These are phyloP conservation scores for Begonia masoniana DNA, from an alignment of 306 rosid species.

Conservation along the genomic window DNA sequence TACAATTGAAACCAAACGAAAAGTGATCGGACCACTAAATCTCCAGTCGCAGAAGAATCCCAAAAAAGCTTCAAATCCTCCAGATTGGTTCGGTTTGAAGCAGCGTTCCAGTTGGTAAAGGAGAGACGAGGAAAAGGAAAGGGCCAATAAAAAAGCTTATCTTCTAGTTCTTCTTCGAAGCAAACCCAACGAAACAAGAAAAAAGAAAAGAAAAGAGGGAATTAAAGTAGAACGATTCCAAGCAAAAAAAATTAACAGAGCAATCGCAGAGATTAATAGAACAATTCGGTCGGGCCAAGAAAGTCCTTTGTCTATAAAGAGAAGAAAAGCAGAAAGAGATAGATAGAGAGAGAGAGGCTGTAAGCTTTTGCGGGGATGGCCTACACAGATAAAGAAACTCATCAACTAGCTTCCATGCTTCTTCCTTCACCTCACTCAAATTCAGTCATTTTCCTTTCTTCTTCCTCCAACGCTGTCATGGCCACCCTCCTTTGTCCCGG, in stretches of 20 bases:
- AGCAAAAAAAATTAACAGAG: neutral
- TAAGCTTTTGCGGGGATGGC: no score
- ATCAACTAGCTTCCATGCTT: no score
- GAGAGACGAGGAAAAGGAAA: neutral
- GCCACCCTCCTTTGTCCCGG: no score
- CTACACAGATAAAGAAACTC: no score
- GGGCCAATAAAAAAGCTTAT: neutral
- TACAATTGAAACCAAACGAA: neutral
- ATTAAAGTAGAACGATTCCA: neutral
- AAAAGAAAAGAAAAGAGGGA: neutral
- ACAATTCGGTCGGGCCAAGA: neutral
- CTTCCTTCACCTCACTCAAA: no score
- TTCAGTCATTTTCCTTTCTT: no score
- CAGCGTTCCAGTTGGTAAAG: constrained; percentile 9
- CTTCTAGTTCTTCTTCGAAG: constrained; percentile 3
- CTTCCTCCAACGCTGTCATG: no score
- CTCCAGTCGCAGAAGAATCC: neutral
- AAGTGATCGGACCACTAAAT: neutral
- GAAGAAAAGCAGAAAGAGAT: constrained; percentile 1
- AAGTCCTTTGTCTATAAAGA: neutral
- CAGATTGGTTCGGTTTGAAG: constrained; percentile 8
- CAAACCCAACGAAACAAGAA: neutral
- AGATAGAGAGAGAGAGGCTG: constrained; percentile 3
- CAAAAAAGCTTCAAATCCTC: constrained; percentile 1
- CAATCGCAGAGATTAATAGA: constrained; percentile 1